Evolutionary conservation across 2,329 filamentous ascomycete genomes (phyloP), one percentile per base, ranked within the genome.

Genomic region (Venturia nashicola): DNA sequence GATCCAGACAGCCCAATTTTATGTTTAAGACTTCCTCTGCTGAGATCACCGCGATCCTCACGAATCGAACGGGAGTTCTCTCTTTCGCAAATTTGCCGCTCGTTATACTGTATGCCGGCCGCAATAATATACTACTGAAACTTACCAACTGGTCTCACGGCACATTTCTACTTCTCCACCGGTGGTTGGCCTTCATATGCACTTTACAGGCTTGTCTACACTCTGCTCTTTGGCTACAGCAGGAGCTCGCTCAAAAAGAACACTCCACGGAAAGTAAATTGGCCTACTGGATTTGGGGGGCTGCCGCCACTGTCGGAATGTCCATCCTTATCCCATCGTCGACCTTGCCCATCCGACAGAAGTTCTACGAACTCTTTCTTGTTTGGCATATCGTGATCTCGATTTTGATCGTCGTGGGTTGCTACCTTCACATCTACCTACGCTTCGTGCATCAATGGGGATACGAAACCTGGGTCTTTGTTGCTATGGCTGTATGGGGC

Each of bases 71-170:
- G 4, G 79, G 79, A 4, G 68, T 72, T 1, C 66, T 80, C 4
- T 71, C 70, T 5, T 77, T 79, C 59, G 74, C 74, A 5, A 74
- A 77, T 9, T 60, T 79, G 0, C 75, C 79, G 0, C 67, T 82
- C 0, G 61, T 77, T 0, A 69, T 82, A 14, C 72, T 83, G 2
- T 81, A 77, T 62, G 72, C 76, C 0, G 71, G 75, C 0, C 71
- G 80, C 0, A 82, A 83, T 67, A 82, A 79, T 62, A 27, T 82
- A 2, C 72, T 81, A 0, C 72, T 82, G 0, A 78, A 75, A 71
- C 48, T 80, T 1, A 81, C 80, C 2, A 75, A 79, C 67, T 82
- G 80, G 79, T 76, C 73, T 0, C 76, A 80, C 65, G 74, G 75
- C 0, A 82, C 81, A 0, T 82, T 74, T 62, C 65, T 82, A 3